Base-by-base conservation (phyloP, 805 yeast genomes). In the Candida awuae region DNA sequence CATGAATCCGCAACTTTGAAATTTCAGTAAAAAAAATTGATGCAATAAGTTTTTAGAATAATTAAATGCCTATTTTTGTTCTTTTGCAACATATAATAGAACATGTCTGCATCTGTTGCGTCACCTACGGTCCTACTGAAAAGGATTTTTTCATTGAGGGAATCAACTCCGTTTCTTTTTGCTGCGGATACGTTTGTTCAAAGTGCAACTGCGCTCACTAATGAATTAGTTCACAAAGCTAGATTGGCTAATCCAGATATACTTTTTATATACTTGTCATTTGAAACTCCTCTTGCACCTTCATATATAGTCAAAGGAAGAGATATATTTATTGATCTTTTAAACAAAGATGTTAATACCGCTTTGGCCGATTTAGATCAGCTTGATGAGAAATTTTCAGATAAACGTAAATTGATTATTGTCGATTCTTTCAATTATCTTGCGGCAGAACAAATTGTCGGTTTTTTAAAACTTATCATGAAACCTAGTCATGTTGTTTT, bases 361-460 rank as follows among this genome's bases (percentile, higher is more conserved):
- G 42, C 53, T 7, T 29, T 38, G 25, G 23, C 22, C 19, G 32
- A 41, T 28, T 19, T 50, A 6, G 21, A 19, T 16, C 23, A 23
- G n/a, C n/a, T n/a, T n/a, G n/a, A n/a, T 10, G 13, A 17, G 12
- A 18, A 35, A 38, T 17, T 30, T 34, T n/a, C 31, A 35, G 34
- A 18, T 28, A 4, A 32, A 42, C 22, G 29, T 38, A 9, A 48
- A 29, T 32, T 73, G 16, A 57, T 84, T 6, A 53, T 84, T 6
- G 63, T 86, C 13, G 94, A 85, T 53, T 73, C 87, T 1, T 63
- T 88, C 44, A 80, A 84, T 49, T 75, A 73, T 46, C 59, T 85
- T 2, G 50, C 20, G 3, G 32, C 68, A 0, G 55, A 63, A 9
- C 61, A 66, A 10, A 46, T 84, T 5, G 67, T 80, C n/a, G 23